These are phyloP conservation scores for Diaporthe ampelina DNA, from an alignment of 2,329 filamentous ascomycete genomes.

Conservation along the genomic window DNA sequence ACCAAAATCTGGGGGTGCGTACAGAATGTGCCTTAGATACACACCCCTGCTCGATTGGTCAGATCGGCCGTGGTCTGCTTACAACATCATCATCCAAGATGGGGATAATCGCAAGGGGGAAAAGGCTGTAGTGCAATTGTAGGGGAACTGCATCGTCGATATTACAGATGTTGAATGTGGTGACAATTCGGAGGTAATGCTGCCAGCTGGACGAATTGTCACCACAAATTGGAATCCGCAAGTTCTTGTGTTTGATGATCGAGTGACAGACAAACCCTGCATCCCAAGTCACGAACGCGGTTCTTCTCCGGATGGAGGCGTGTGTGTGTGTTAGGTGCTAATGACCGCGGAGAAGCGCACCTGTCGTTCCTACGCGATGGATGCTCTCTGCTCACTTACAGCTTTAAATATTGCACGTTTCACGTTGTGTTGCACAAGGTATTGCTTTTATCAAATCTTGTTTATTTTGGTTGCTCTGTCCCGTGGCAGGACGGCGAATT, in stretches of 20 bases:
- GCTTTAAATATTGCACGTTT: neutral
- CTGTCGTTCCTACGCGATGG: too few relatives aligned
- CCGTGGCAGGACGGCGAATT: neutral
- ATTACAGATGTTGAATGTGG: neutral
- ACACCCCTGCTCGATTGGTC: neutral
- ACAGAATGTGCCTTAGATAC: too few relatives aligned
- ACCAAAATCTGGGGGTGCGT: neutral
- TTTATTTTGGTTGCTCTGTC: slow-evolving; percentile 27
- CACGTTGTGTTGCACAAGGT: too few relatives aligned
- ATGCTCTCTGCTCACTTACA: neutral
- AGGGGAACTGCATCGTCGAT: neutral
- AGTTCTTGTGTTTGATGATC: neutral
- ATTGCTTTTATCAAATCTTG: neutral
- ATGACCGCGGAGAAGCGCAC: too few relatives aligned
- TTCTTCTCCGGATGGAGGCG: neutral
- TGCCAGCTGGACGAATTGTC: neutral
- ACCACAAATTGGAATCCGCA: neutral
- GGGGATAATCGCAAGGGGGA: too few relatives aligned
- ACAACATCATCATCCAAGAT: too few relatives aligned
- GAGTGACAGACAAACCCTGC: neutral
- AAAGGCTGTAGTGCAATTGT: neutral
- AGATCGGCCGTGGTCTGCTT: too few relatives aligned
- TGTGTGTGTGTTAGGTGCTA: too few relatives aligned
- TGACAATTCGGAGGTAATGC: too few relatives aligned
- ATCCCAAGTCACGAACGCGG: neutral